Conservation (phyloP, 768 basidiomycete genomes). For the Phaffia australis region DNA sequence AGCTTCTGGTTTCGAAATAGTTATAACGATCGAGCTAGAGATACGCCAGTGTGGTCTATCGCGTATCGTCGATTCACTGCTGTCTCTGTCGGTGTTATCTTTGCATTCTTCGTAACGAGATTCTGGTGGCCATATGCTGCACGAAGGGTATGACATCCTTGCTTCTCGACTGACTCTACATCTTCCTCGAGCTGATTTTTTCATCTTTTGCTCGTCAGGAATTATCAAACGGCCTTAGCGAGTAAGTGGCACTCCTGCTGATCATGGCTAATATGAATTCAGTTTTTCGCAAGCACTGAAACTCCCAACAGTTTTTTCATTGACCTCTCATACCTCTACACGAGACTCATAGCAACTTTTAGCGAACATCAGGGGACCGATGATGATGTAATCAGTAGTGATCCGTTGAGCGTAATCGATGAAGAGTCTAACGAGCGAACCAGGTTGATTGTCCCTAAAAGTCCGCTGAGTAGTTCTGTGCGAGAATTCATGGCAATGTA, state of each 20-base stretch:
- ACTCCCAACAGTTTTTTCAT: conserved; percentile 60
- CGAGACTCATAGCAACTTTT: conserved; percentile 76
- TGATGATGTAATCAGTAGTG: not conserved
- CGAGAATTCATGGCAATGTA: conserved; percentile 85
- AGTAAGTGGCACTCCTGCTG: conserved; percentile 47
- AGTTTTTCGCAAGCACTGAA: not conserved
- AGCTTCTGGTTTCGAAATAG: conserved; percentile 43
- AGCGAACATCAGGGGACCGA: conserved; percentile 43
- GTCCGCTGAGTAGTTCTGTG: conserved; percentile 28
- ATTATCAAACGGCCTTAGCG: conserved; percentile 69
- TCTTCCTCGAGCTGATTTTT: not conserved
- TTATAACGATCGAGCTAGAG: conserved; percentile 63
- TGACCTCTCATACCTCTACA: conserved; percentile 90
- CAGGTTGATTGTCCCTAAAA: conserved; percentile 1
- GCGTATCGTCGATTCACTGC: conserved; percentile 67
- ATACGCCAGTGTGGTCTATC: conserved; percentile 55
- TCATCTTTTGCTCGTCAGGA: conserved; percentile 44
- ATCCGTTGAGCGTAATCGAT: conserved; percentile 17
- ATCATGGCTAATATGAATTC: not conserved
- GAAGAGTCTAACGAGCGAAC: conserved; percentile 25
- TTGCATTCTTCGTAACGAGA: conserved; percentile 76
- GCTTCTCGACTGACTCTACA: not conserved
- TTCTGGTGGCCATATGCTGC: conserved; percentile 97
- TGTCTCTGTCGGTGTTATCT: conserved; percentile 75
- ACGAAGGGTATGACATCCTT: conserved; percentile 35